These are phyloP conservation scores for Trypanosoma mega DNA, from an alignment of 208 protist species.

Conservation along the genomic window DNA sequence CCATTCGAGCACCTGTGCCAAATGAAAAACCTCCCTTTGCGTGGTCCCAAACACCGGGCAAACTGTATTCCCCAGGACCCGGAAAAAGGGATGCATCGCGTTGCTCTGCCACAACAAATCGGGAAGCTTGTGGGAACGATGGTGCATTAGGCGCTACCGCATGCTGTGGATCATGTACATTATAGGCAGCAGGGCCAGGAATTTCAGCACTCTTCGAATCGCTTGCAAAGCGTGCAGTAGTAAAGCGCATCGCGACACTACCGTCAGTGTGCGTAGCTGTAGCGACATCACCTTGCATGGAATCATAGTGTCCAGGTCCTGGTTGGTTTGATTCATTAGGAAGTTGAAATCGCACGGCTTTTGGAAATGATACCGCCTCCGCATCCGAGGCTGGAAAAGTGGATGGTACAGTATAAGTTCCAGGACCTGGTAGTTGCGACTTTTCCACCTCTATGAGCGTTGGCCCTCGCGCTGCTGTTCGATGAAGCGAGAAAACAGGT, in stretches of 20 bases:
- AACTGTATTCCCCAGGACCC: constrained; percentile 36
- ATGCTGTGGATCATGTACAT: not conserved
- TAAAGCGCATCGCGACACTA: constrained; percentile 26
- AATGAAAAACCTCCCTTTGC: constrained; percentile 22
- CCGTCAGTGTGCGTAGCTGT: constrained; percentile 8
- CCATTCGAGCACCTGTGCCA: constrained; percentile 21
- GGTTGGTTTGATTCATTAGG: not conserved
- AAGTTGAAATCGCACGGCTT: constrained; percentile 18
- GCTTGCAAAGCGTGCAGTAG: constrained; percentile 12
- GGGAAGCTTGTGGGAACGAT: constrained; percentile 25
- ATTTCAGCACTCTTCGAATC: constrained; percentile 5
- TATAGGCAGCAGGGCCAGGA: constrained; percentile 26
- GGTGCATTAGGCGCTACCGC: not conserved
- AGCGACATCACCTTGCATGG: not conserved
- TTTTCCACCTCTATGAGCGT: constrained; percentile 19
- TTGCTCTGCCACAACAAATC: constrained; percentile 11
- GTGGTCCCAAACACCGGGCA: constrained; percentile 18
- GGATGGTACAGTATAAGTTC: constrained; percentile 24
- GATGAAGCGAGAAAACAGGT: constrained; percentile 11
- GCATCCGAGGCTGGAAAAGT: constrained; percentile 19
- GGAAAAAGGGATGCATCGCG: not conserved
- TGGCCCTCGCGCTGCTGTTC: constrained; percentile 15
- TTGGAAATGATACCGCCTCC: constrained; percentile 16
- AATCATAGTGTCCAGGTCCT: constrained; percentile 25
- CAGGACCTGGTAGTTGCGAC: constrained; percentile 21